Evolutionary conservation across 1,139 yeast genomes (phyloP).

Genomic region (Geotrichum cucujoidarum): DNA sequence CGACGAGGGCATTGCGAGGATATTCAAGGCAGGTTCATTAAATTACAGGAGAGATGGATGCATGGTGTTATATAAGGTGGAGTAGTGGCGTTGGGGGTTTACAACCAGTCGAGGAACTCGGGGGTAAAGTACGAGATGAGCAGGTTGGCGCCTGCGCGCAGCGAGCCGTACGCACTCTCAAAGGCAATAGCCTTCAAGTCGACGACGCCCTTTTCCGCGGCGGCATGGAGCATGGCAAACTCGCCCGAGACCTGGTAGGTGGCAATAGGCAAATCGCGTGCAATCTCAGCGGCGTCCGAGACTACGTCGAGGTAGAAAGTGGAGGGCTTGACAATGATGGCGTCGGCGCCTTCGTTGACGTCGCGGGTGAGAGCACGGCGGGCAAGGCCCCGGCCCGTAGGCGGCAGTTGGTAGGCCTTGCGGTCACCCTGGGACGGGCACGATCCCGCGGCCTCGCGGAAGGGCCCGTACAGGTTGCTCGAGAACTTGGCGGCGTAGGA

Average conservation of each 20-base stretch:
- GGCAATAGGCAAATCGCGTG: conserved; percentile 81
- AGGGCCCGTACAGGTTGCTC: conserved; percentile 92
- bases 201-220: conserved; percentile 91
- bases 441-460: conserved; percentile 95
- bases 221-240: conserved; percentile 96
- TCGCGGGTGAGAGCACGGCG: conserved; percentile 86
- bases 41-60: too few relatives aligned
- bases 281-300: conserved; percentile 77
- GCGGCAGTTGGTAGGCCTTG: conserved; percentile 87
- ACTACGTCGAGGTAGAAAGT: conserved; percentile 90
- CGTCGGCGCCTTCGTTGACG: conserved; percentile 90
- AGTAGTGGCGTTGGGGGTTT: not conserved
- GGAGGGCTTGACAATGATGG: conserved; percentile 93
- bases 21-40: too few relatives aligned
- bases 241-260: conserved; percentile 98
- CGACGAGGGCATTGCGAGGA: too few relatives aligned
- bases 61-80: not conserved
- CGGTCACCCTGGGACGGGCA: conserved; percentile 89
- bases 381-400: conserved; percentile 90
- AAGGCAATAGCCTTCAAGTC: conserved; percentile 87
- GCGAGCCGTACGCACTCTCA: conserved; percentile 84
- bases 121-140: conserved; percentile 93
- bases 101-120: conserved; percentile 88
- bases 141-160: conserved; percentile 94
- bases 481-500: conserved; percentile 92